These are phyloP conservation scores for Botrytis tulipae DNA, from an alignment of 2,329 filamentous ascomycete species.

Conservation along the genomic window DNA sequence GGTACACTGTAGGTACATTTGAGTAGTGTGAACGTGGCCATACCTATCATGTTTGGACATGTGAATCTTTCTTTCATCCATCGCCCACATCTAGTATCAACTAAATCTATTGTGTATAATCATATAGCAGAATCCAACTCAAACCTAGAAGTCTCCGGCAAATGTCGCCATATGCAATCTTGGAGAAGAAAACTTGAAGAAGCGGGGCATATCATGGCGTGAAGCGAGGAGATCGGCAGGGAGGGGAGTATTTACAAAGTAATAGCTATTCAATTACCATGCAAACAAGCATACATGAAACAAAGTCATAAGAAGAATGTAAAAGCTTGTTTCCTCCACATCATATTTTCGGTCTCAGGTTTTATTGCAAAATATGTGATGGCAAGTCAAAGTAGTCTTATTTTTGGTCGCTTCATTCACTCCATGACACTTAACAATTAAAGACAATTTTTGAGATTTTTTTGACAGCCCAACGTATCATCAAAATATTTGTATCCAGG, in stretches of 20 bases:
- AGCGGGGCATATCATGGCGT: not conserved
- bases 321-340: too few relatives aligned
- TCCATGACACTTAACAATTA: not conserved
- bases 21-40: not conserved
- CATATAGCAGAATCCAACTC: too few relatives aligned
- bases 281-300: too few relatives aligned
- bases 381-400: not conserved
- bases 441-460: not conserved
- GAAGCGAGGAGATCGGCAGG: not conserved
- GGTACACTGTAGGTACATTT: not conserved
- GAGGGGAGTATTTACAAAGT: not conserved
- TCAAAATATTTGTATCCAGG: rapidly evolving
- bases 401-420: not conserved
- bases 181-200: not conserved
- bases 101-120: rapidly evolving
- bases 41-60: not conserved
- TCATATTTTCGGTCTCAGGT: too few relatives aligned
- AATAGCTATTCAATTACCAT: too few relatives aligned
- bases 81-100: too few relatives aligned
- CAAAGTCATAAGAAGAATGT: too few relatives aligned
- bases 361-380: not conserved
- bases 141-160: rapidly evolving
- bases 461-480: too few relatives aligned
- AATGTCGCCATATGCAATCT: not conserved
- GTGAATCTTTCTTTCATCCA: not conserved